Conservation (phyloP, 1,284 basidiomycete species). For the Irpex sp. region DNA sequence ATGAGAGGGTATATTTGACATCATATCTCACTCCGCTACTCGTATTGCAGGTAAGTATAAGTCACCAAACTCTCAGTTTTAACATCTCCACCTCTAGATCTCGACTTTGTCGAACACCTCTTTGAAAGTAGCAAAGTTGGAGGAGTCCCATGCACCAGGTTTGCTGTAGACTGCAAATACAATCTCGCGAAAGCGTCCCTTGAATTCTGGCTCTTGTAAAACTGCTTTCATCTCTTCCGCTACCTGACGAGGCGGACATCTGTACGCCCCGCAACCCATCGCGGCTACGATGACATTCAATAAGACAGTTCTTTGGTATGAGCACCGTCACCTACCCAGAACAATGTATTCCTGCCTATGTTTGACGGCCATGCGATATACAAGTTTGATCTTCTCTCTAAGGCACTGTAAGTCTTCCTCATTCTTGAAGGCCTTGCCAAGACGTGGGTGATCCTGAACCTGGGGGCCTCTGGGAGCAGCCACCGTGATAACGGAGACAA, state of each 20-base stretch:
- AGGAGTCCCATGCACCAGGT: constrained; percentile 16
- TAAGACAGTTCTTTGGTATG: not conserved
- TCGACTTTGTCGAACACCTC: constrained; percentile 28
- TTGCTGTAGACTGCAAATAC: constrained; percentile 39
- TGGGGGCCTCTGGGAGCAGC: constrained; percentile 34
- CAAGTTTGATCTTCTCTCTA: constrained; percentile 38
- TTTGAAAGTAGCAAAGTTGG: constrained; percentile 34
- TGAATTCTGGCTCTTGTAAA: constrained; percentile 40
- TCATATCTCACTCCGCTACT: too few relatives aligned
- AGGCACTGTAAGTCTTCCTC: constrained; percentile 31
- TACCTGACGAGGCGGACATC: constrained; percentile 37
- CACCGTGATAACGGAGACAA: constrained; percentile 43
- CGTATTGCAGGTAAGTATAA: too few relatives aligned
- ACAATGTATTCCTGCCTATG: constrained; percentile 35
- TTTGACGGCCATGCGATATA: constrained; percentile 41
- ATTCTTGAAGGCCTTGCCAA: constrained; percentile 20
- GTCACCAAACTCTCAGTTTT: too few relatives aligned
- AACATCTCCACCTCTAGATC: not conserved
- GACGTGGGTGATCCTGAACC: constrained; percentile 27
- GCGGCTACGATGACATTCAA: constrained; percentile 29
- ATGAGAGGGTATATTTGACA: too few relatives aligned
- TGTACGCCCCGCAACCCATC: constrained; percentile 44
- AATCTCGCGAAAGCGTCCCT: constrained; percentile 38
- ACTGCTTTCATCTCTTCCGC: constrained; percentile 40
- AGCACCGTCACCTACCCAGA: constrained; percentile 30